A percentile compares a stretch with the other conserved stretches of the same genome.
Conservation (phyloP, 352 stramenopile species). For the Phytopythium sindhum region DNA sequence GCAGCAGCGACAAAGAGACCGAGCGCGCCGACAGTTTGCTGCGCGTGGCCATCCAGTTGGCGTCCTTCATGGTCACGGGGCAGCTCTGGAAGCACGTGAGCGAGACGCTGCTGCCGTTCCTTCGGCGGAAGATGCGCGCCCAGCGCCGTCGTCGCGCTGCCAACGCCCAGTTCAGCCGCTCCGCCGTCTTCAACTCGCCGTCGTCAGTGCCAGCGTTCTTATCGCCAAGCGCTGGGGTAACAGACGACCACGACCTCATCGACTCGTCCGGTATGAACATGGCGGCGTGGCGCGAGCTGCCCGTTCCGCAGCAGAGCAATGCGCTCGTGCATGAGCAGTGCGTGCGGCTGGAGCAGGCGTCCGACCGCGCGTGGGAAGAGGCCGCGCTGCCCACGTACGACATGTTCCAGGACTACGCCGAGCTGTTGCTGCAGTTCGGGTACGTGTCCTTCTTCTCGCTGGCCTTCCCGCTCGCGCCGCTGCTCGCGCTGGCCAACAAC, state of each 20-base stretch:
- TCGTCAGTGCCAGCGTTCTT: slow-evolving; percentile 11
- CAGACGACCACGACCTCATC: background rate
- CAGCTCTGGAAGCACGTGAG: slow-evolving; percentile 93
- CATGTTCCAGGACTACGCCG: slow-evolving; percentile 94
- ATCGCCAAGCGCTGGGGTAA: background rate
- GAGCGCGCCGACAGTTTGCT: slow-evolving; percentile 59
- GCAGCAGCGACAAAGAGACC: background rate
- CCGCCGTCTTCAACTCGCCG: slow-evolving; percentile 49
- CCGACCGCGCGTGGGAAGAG: slow-evolving; percentile 87
- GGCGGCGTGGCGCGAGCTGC: slow-evolving; percentile 2
- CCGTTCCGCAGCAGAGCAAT: slow-evolving; percentile 25
- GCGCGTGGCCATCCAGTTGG: slow-evolving; percentile 89
- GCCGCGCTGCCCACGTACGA: slow-evolving; percentile 89
- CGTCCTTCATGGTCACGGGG: slow-evolving; percentile 92
- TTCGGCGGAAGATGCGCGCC: slow-evolving; percentile 38
- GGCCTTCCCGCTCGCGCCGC: slow-evolving; percentile 91
- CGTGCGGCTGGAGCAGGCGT: slow-evolving; percentile 75
- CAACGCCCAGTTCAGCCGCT: slow-evolving; percentile 61
- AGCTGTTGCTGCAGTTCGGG: slow-evolving; percentile 93
- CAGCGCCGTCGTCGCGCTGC: slow-evolving; percentile 54
- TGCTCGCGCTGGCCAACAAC: slow-evolving; percentile 93
- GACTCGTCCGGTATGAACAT: slow-evolving; percentile 18
- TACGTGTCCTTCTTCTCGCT: slow-evolving; percentile 96
- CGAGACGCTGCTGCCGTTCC: slow-evolving; percentile 85
- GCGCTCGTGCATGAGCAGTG: slow-evolving; percentile 76